Evolutionary conservation across 1,284 basidiomycete genomes (phyloP), one percentile per base, ranked within the genome.

Genomic region (Cerrena zonata): DNA sequence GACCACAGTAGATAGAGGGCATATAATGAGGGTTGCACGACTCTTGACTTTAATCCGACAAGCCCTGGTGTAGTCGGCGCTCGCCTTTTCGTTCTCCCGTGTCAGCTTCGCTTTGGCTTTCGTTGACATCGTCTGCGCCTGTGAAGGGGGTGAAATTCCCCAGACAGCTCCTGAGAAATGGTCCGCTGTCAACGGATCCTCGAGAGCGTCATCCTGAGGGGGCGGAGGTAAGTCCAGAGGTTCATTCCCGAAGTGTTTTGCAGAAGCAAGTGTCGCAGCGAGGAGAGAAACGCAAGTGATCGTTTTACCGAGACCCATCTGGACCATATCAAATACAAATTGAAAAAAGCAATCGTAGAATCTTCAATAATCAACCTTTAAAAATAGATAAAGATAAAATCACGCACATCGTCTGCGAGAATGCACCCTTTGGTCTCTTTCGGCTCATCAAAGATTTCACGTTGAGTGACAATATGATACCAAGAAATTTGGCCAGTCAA

Each of bases 221-320:
- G 65, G 68, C 3, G 71, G 67, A 19, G 69, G 67, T 2, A 59
- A 60, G 7, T 75, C 70, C 38, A 87, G 60, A 1, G 84, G 79
- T 11, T 76, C 71, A 24, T 76, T 62, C 21, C 82, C 84, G 63
- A 92, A 98, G 18, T 71, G 68, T 22, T 69, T 72, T 3, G 96
- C 91, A 0, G 89, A 80, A 34, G 66, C 58, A 22, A 91, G 72
- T 2, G 95, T 98, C 19, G 88, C 80, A 2, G 93, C 94, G 49
- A 99, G 89, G 47, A 99, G 78, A 3, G 95, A 89, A 36, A 97
- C 86, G 52, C 86, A 88, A 25, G 94, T 92, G 49, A 99, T 93
- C 0, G 96, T 99, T 72, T 99, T 99, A 24, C 96, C 96, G 12
- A 99, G 80, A 60, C 96, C 96, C 94, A 98, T 95, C 90, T 94